Base-by-base conservation (phyloP, 352 stramenopile species). In the Globisporangium rhizosaccharum region DNA sequence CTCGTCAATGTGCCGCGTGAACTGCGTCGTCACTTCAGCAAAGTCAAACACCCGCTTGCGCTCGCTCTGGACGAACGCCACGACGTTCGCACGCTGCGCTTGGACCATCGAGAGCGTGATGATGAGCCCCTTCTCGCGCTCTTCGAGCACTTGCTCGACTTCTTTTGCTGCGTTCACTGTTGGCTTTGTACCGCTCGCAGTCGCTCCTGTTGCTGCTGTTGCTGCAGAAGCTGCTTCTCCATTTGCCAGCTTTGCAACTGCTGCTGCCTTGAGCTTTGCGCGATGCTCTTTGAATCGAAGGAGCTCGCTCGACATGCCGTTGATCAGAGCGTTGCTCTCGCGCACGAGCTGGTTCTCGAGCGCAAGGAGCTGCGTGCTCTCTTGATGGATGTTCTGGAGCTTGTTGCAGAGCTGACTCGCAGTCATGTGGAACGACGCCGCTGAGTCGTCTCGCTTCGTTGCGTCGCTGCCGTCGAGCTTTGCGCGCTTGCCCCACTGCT, bases 391-490 rank as follows among this genome's bases (percentile, higher is more conserved):
- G 53, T 92, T 92, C 46, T 93, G 80, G 8, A 95, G 54, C 37
- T 93, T 93, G 30, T 71, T 90, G 33, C 73, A 79, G 15, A 94
- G 71, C 59, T 94, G 85, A 49, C 84, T 88, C 0, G 81, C 82
- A 2, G 76, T 90, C 80, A 92, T 90, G 53, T 94, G 83, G 4
- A 71, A 70, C 15, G 82, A 72, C 17, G 85, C 85, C 11, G 85
- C 83, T 2, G 77, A 83, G 44, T 91, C 79, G 53, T 89, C 79
- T 8, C 82, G 71, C 45, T 76, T 73, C 20, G 26, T 37, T 17
- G 28, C 18, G 42, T 56, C 56, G 12, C 15, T 56, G 18, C 61
- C 66, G 5, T 71, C 62, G 1, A 30, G 18, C 23, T 78, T 45
- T 18, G 72, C 61, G 7, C 76, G 76, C 33, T 82, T 82, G 2